Percentiles rank a stretch among this genome's conserved stretches.
phyloP scores from a whole-genome alignment of 768 basidiomycete genomes.

The Melanogaster broomeanus region DNA sequence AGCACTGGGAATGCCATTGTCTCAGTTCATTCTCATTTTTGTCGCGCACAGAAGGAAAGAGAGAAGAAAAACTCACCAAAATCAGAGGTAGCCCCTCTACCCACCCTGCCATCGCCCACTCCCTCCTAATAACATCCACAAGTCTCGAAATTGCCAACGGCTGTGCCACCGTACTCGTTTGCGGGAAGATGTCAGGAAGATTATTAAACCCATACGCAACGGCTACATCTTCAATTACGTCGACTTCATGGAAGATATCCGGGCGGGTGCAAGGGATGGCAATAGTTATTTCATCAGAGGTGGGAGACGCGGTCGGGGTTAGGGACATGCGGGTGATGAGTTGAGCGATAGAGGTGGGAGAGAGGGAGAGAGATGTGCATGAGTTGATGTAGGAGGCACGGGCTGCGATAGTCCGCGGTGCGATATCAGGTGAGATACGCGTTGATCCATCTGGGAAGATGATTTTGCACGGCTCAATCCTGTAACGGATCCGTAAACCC shows the following conservation, averaged over 20 bases:
- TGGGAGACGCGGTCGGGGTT: conserved; percentile 47
- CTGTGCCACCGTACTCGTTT: conserved; percentile 93
- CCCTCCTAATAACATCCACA: conserved; percentile 81
- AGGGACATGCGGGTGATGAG: conserved; percentile 88
- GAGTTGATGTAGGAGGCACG: conserved; percentile 94
- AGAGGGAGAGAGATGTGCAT: conserved; percentile 83
- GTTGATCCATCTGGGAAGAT: conserved; percentile 75
- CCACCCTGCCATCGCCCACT: conserved; percentile 97
- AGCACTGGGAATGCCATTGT: conserved; percentile 61
- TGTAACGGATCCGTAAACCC: conserved; percentile 31
- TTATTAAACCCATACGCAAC: conserved; percentile 99
- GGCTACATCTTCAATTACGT: conserved; percentile 97
- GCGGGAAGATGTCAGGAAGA: conserved; percentile 87
- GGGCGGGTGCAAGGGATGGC: conserved; percentile 93
- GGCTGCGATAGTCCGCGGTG: conserved; percentile 68
- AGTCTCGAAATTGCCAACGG: conserved; percentile 88
- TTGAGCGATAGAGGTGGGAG: conserved; percentile 60
- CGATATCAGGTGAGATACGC: conserved; percentile 79
- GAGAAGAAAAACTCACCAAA: conserved; percentile 51
- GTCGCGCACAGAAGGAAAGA: neutral
- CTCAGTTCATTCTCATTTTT: conserved; percentile 4
- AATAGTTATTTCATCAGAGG: conserved; percentile 68
- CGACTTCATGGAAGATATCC: conserved; percentile 97
- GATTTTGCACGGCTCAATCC: conserved; percentile 92
- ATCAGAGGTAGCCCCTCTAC: conserved; percentile 93